Base-by-base conservation (phyloP, 768 basidiomycete genomes). In the Phanerodontia chrysosporium region DNA sequence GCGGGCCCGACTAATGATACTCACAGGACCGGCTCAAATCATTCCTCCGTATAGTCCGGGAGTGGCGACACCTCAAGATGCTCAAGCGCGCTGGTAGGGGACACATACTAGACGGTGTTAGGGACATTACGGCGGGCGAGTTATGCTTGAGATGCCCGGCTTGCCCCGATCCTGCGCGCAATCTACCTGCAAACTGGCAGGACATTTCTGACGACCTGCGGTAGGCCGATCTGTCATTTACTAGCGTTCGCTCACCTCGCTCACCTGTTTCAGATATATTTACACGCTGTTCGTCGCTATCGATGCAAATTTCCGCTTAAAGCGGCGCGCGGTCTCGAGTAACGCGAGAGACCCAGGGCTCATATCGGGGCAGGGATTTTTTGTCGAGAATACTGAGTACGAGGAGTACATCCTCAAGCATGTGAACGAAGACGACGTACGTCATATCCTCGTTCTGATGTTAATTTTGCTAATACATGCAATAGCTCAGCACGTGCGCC, bases 231-330 rank as follows among this genome's bases (percentile, higher is more conserved):
- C 1, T 53, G 9, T 25, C 10, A 27, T 29, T n/a, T n/a, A n/a
- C n/a, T n/a, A n/a, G n/a, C n/a, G n/a, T n/a, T n/a, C n/a, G n/a
- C 24, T 18, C 27, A 51, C 22, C 29, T 30, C 9, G 29, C 35
- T 55, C 21, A 24, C 48, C 22, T 45, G 21, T 44, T 8, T 39
- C 42, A 72, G 70, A 22, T 72, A 62, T 59, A n/a, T 70, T 0
- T 72, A 70, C 45, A 57, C 58, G 0, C 22, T 71, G 0, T 69
- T 69, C 30, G 6, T 73, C 1, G 67, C 69, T 0, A 62, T 69
- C 0, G 68, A 74, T 55, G 70, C 69, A 0, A 70, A 69, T 53
- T 74, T 74, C 44, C 59, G 64, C 6, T 46, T 72, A 25, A 71
- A 72, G 45, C 49, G 39, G 3, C 60, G 62, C 44, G 32, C n/a